Base-by-base conservation (phyloP, 2,329 filamentous ascomycete species). In the Pestalotiopsis sp. region DNA sequence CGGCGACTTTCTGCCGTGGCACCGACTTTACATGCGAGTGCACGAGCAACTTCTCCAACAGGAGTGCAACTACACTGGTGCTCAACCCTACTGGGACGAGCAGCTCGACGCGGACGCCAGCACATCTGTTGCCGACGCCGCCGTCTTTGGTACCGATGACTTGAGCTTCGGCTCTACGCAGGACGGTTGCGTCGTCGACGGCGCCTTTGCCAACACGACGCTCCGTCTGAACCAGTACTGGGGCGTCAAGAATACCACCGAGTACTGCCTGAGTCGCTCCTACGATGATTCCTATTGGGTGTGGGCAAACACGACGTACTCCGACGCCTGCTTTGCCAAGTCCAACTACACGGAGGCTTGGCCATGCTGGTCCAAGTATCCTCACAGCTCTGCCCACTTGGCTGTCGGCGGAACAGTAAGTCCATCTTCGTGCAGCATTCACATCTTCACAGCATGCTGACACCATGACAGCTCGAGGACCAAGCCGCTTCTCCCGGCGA, bases 81-180 rank as follows among this genome's bases (percentile, higher is more conserved):
- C 66, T n/a, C 66, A 68, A 20, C 66, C 66, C 6, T 62, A 62
- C 59, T 62, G 59, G 59, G 59, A 62, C 36, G 59, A 62, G n/a
- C 59, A 38, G 14, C 31, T 13, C 27, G 59, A 62, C n/a, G 59
- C 36, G 1, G 59, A 62, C 23, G 36, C 27, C 59, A 62, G 27
- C n/a, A 61, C 59, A 12, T 12, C 27, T 7, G 68, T 71, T 79
- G 20, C 77, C 78, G 0, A 81, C 78, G 74, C 79, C 80, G 56
- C 75, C 79, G 7, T 79, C 36, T 63, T 20, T 14, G 38, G 31
- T 3, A 20, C 61, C 6, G 61, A 39, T 1, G 31, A 63, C 0
- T 38, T 39, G 61, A 38, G 61, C 38, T 63, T 63, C 25, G 57
- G 57, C 13, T 25, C 57, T 4, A 59, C 57, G 11, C 57, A 59